Percentiles rank a stretch among this genome's conserved stretches.
phyloP scores from a whole-genome alignment of 2,329 filamentous ascomycete genomes.

The Plenodomus lindquistii region DNA sequence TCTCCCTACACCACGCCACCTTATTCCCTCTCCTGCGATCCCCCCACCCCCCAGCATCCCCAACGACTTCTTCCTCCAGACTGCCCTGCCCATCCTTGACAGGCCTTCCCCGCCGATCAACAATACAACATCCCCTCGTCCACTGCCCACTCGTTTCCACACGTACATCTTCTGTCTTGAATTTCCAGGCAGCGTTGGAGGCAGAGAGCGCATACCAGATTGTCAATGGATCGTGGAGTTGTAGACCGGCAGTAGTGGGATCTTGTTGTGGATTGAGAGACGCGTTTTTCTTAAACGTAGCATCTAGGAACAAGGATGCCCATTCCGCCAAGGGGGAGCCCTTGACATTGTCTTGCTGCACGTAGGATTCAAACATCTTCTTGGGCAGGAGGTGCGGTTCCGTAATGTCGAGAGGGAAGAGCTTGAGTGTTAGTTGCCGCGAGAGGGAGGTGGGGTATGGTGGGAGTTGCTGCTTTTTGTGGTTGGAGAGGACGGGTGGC shows the following conservation, averaged over 20 bases:
- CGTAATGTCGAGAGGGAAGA: constrained; percentile 56
- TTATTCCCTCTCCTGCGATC: constrained; percentile 75
- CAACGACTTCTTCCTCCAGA: constrained; percentile 56
- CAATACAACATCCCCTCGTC: constrained; percentile 88
- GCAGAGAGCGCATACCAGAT: constrained; percentile 43
- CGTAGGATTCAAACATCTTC: constrained; percentile 42
- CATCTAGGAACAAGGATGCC: constrained; percentile 49
- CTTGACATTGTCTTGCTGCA: constrained; percentile 20
- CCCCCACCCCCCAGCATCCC: constrained; percentile 78
- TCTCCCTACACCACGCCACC: constrained; percentile 70
- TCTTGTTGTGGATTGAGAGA: constrained; percentile 44
- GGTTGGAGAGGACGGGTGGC: constrained; percentile 64
- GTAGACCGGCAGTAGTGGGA: constrained; percentile 43
- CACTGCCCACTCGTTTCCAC: constrained; percentile 91
- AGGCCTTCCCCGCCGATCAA: constrained; percentile 69
- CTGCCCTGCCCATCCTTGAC: constrained; percentile 49
- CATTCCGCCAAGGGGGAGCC: constrained; percentile 52
- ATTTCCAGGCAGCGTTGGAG: constrained; percentile 35
- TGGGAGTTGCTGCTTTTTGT: constrained; percentile 28
- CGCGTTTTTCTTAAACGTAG: constrained; percentile 53
- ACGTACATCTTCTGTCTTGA: constrained; percentile 72
- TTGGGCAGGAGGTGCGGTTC: constrained; percentile 49
- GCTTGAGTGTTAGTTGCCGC: constrained; percentile 48
- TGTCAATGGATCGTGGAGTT: constrained; percentile 53
- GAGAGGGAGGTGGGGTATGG: constrained; percentile 50